Percentiles rank a stretch among this genome's conserved stretches.
These are phyloP conservation scores for Wickerhamomyces sp. DNA, from an alignment of 1,139 yeast genomes.

Conservation along the genomic window DNA sequence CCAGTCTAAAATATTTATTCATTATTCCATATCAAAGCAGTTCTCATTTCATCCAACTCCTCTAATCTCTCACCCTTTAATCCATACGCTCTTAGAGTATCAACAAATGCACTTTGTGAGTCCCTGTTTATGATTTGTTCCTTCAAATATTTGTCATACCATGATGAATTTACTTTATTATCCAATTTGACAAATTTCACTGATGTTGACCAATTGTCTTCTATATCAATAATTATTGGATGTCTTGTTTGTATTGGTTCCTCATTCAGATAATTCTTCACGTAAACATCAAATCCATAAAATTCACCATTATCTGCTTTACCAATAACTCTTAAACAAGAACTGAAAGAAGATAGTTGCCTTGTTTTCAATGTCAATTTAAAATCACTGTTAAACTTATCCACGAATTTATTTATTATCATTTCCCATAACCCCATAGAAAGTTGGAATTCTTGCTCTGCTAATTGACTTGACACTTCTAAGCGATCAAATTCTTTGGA, in stretches of 20 bases:
- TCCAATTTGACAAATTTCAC: constrained; percentile 14
- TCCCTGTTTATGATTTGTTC: constrained; percentile 22
- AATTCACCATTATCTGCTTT: constrained; percentile 5
- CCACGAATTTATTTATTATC: constrained; percentile 41
- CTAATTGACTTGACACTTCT: constrained; percentile 46
- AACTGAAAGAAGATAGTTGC: constrained; percentile 12
- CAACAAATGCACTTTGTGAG: constrained; percentile 24
- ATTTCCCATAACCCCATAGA: constrained; percentile 56
- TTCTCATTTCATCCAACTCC: neutral
- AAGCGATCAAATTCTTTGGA: constrained; percentile 14
- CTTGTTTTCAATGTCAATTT: constrained; percentile 16
- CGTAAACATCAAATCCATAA: constrained; percentile 20
- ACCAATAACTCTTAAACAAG: constrained; percentile 25
- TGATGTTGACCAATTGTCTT: constrained; percentile 26
- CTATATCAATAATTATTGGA: constrained; percentile 23
- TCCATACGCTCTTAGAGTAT: constrained; percentile 35
- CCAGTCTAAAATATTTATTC: constrained; percentile 8
- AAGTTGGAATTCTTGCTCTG: constrained; percentile 66
- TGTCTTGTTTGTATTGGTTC: constrained; percentile 16
- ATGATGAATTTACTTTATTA: constrained; percentile 8
- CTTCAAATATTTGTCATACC: constrained; percentile 19
- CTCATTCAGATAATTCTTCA: constrained; percentile 18
- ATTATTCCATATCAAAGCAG: constrained; percentile 18
- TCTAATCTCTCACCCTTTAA: constrained; percentile 25
- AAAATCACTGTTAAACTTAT: constrained; percentile 17